These are phyloP conservation scores for Volvox carteri DNA, from an alignment of 163 green algal species.

Conservation along the genomic window DNA sequence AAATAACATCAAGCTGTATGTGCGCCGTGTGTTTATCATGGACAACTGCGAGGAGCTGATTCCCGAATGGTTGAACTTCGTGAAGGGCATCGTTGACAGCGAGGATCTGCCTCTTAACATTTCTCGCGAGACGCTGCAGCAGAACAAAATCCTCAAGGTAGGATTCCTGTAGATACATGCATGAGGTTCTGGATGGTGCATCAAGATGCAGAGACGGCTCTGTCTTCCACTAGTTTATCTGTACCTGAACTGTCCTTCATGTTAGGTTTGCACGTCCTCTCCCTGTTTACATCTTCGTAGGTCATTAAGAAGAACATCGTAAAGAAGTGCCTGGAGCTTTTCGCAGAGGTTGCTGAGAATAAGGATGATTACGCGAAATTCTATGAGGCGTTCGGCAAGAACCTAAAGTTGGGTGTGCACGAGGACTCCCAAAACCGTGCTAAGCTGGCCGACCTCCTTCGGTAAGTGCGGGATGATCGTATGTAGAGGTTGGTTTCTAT, in stretches of 20 bases:
- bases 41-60: conserved; percentile 99
- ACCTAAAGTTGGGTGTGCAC: conserved; percentile 98
- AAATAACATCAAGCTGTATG: conserved; percentile 99
- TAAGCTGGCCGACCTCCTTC: conserved; percentile 93
- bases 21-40: conserved; percentile 99
- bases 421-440: conserved; percentile 89
- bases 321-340: conserved; percentile 99
- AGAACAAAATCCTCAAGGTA: conserved; percentile 99
- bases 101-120: conserved; percentile 99
- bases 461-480: conserved; percentile 80
- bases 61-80: conserved; percentile 97
- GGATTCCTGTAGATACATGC: too few species aligned
- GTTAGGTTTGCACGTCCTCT: too few species aligned
- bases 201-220: too few species aligned
- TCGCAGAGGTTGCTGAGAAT: conserved; percentile 99
- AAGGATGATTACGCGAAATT: conserved; percentile 99
- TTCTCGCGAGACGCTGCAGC: conserved; percentile 98
- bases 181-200: too few species aligned
- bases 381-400: conserved; percentile 99
- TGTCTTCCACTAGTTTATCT: too few species aligned
- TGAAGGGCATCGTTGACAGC: conserved; percentile 99
- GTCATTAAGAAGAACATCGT: conserved; percentile 99
- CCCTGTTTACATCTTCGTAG: too few species aligned
- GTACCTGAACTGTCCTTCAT: too few species aligned
- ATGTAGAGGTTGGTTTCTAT: too few species aligned